Evolutionary conservation across 2,329 filamentous ascomycete genomes (phyloP).

Genomic region (Ceratocystis diversiconidia): DNA sequence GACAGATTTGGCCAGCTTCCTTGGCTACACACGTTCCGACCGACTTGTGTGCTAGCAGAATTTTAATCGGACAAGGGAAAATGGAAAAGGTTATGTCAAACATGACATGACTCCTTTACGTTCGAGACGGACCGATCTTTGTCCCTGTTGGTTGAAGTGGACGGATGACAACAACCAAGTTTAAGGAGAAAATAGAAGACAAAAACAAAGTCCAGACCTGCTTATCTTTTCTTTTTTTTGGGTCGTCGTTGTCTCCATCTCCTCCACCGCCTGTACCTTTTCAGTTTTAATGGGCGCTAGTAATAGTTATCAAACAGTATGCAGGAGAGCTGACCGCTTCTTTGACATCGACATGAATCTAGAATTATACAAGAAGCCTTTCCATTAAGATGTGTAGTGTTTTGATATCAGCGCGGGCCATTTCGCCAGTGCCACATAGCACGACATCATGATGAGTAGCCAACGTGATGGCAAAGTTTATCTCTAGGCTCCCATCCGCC

Average conservation of each 20-base stretch:
- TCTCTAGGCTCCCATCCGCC: background rate
- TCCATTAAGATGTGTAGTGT: background rate
- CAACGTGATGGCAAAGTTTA: background rate
- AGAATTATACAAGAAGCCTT: background rate
- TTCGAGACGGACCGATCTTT: conserved; percentile 1
- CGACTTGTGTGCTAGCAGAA: background rate
- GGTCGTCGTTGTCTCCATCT: background rate
- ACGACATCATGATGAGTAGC: background rate
- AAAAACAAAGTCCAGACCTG: background rate
- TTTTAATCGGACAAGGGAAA: background rate
- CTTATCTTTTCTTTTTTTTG: background rate
- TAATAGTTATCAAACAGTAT: background rate
- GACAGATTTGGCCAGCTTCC: background rate
- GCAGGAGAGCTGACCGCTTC: background rate
- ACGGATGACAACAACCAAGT: background rate
- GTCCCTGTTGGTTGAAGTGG: background rate
- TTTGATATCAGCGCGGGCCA: background rate
- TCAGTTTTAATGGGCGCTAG: background rate
- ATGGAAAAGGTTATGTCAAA: background rate
- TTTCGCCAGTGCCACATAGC: background rate
- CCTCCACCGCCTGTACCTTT: background rate
- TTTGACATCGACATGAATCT: background rate
- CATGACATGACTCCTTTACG: background rate
- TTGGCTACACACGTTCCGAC: background rate
- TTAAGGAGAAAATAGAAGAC: background rate